phyloP scores from a whole-genome alignment of 306 rosid genomes.

The Mimosa pudica region DNA sequence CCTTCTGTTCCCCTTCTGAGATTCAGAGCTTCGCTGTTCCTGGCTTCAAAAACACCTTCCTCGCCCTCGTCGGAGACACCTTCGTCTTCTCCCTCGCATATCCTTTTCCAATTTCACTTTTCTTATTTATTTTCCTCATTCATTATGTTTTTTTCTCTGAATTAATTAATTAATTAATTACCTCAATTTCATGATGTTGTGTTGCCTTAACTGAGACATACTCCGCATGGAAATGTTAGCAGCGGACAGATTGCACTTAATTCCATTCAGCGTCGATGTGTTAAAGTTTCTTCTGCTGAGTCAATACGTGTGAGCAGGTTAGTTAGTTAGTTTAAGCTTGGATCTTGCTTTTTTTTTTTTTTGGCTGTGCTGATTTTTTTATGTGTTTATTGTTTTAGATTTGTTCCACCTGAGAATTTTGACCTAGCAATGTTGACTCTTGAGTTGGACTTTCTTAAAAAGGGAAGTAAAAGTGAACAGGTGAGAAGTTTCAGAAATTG shows the following conservation, averaged over 20 bases:
- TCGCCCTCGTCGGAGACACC: conserved; percentile 64
- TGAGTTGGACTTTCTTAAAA: conserved; percentile 87
- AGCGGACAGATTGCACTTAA: conserved; percentile 75
- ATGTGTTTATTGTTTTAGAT: conserved; percentile 49
- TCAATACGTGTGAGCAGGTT: conserved; percentile 43
- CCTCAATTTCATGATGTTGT: no score
- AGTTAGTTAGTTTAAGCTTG: background rate
- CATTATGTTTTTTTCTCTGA: no score
- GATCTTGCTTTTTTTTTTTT: conserved; percentile 13
- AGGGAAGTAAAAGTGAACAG: conserved; percentile 79
- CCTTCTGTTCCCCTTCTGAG: conserved; percentile 74
- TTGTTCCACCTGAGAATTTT: conserved; percentile 78
- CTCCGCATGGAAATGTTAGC: conserved; percentile 66
- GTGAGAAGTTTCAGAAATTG: conserved; percentile 37
- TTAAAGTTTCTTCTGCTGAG: conserved; percentile 79
- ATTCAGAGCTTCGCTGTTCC: conserved; percentile 70
- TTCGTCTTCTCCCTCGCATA: conserved; percentile 78
- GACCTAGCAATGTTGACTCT: conserved; percentile 72
- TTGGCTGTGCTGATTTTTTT: conserved; percentile 16
- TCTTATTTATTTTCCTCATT: background rate
- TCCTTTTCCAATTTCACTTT: conserved; percentile 47
- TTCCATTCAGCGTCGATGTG: conserved; percentile 83
- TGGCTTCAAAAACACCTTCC: conserved; percentile 47
- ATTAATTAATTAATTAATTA: no score
- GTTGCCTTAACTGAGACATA: conserved; percentile 66